Percentiles rank a stretch among this genome's conserved stretches.
phyloP scores from a whole-genome alignment of 129 eudicot species.

The Erigeron canadensis region DNA sequence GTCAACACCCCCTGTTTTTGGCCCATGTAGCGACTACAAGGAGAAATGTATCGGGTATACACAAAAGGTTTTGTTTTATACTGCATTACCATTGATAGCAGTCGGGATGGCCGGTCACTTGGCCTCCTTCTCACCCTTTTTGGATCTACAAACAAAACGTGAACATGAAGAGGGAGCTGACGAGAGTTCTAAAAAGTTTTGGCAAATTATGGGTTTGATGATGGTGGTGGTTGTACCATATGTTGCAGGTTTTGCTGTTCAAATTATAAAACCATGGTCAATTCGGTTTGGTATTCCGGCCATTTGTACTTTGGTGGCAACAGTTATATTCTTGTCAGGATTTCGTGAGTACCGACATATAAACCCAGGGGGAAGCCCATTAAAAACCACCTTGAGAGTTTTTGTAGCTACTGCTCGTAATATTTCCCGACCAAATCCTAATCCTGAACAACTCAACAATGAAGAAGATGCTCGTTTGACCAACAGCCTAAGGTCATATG shows the following conservation, averaged over 20 bases:
- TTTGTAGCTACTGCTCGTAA: constrained; percentile 45
- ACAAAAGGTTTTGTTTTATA: constrained; percentile 51
- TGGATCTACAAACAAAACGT: constrained; percentile 32
- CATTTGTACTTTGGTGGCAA: constrained; percentile 44
- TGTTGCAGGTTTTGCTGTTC: constrained; percentile 43
- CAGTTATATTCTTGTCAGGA: constrained; percentile 41
- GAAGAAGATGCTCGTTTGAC: constrained; percentile 23
- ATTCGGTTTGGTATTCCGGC: constrained; percentile 64
- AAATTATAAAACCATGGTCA: constrained; percentile 56
- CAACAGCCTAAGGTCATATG: constrained; percentile 45
- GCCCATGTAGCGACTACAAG: constrained; percentile 42
- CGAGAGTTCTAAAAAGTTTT: background rate
- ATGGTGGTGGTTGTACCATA: constrained; percentile 20
- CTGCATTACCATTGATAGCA: constrained; percentile 47
- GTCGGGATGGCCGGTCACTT: constrained; percentile 59
- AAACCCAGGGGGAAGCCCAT: constrained; percentile 44
- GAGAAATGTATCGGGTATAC: constrained; percentile 50
- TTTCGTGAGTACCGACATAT: constrained; percentile 22
- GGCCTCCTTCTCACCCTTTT: constrained; percentile 33
- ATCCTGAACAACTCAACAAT: constrained; percentile 33
- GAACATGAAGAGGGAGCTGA: background rate
- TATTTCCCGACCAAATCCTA: constrained; percentile 34
- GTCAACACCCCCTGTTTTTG: constrained; percentile 62
- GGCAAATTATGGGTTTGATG: constrained; percentile 25
- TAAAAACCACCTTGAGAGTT: constrained; percentile 45